phyloP scores from a whole-genome alignment of 2,329 filamentous ascomycete species.

The Leptographium lundbergii region DNA sequence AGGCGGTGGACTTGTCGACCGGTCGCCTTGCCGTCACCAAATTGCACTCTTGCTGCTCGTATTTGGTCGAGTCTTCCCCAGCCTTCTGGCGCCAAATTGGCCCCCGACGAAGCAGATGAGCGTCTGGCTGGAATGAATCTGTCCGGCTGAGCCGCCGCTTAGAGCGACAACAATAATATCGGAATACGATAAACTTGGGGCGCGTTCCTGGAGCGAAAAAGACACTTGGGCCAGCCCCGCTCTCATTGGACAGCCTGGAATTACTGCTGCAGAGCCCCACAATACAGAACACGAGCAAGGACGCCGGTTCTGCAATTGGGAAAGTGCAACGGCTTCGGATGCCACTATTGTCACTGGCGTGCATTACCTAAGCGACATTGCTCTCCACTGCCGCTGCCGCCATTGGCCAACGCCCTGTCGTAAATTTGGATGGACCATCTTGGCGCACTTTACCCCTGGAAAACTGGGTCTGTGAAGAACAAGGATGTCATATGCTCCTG shows the following conservation, averaged over 20 bases:
- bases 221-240: background rate
- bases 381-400: background rate
- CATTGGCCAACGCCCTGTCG: background rate
- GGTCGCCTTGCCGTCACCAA: background rate
- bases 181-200: background rate
- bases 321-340: background rate
- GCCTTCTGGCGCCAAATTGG: background rate
- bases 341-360: too few species aligned
- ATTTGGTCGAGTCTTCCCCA: background rate
- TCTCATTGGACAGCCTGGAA: background rate
- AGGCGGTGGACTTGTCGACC: background rate
- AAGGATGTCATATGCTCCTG: background rate
- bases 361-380: background rate
- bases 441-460: conserved; percentile 10
- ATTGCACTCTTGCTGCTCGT: background rate
- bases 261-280: background rate
- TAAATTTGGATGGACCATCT: conserved; percentile 7
- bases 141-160: background rate
- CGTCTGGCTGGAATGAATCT: background rate
- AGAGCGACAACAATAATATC: background rate
- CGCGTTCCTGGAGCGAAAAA: background rate
- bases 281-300: conserved; percentile 1
- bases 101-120: background rate
- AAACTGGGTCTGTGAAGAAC: conserved; percentile 8
- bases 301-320: background rate